Conservation (phyloP, 805 yeast genomes). For the Pichia thaimueangensis region DNA sequence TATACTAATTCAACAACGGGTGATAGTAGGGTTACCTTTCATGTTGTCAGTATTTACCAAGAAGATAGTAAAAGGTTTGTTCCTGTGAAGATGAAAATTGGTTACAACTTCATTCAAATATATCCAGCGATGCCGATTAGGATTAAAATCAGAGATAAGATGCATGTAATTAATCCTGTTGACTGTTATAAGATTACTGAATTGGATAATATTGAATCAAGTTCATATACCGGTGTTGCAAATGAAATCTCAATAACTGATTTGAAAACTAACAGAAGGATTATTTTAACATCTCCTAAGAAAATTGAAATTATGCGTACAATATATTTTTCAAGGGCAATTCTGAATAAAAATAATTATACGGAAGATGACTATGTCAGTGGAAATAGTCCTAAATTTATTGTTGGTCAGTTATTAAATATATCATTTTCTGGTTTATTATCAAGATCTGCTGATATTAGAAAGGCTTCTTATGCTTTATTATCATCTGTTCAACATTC, state of each 20-base stretch:
- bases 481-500: conserved; percentile 55
- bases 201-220: conserved; percentile 34
- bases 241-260: conserved; percentile 43
- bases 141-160: conserved; percentile 31
- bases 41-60: conserved; percentile 48
- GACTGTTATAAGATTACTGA: conserved; percentile 39
- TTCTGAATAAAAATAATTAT: conserved; percentile 25
- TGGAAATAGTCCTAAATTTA: conserved; percentile 25
- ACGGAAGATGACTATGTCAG: conserved; percentile 31
- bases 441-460: conserved; percentile 50
- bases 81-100: conserved; percentile 61
- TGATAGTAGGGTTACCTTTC: conserved; percentile 47
- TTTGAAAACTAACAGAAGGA: conserved; percentile 28
- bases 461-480: conserved; percentile 57
- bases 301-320: conserved; percentile 63
- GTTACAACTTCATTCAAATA: conserved; percentile 61
- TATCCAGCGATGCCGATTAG: conserved; percentile 37
- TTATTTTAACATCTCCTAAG: conserved; percentile 44
- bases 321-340: conserved; percentile 59
- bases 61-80: conserved; percentile 41
- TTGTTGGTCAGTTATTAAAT: conserved; percentile 54
- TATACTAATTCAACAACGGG: conserved; percentile 36
- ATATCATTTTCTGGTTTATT: conserved; percentile 64
- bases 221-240: conserved; percentile 40
- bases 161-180: conserved; percentile 33